Base-by-base conservation (phyloP, 768 basidiomycete genomes). In the Leccinum disarticulatum region DNA sequence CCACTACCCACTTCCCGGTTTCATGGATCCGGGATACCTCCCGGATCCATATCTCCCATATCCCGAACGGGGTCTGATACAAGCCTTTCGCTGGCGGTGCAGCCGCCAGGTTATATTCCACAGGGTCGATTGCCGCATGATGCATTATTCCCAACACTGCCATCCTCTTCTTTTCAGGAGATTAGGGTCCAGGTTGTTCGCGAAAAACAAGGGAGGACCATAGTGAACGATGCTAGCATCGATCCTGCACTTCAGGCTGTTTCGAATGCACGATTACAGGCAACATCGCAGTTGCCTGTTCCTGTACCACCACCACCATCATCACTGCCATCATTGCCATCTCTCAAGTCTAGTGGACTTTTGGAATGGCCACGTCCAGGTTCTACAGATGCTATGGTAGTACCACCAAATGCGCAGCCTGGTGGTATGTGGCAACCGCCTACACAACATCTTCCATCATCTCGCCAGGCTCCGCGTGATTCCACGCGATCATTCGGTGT, bases 321-420 rank as follows among this genome's bases (percentile, higher is more conserved):
- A 15, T 58, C 61, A n/a, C 81, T 76, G 63, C 51, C 51, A 52
- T 83, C 86, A 19, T 73, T 91, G 59, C 89, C 89, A 33, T 90
- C 89, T 38, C 75, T 91, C 56, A 90, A 90, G 73, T 83, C 85
- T 33, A 88, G 87, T 63, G 89, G 89, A 22, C 77, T 91, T 49
- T 76, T 91, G 43, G 87, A 89, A 64, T 73, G 74, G 74, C 68
- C 68, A n/a, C 70, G 52, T 77, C 80, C 58, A 81, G 83, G 83
- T 59, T 73, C 78, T 52, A 60, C 73, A 59, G 73, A 72, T 62
- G 63, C 59, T 19, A 56, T 55, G 31, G 54, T 56, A 17, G 54
- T 57, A 46, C 33, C 66, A 11, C 27, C 72, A 10, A 19, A 52
- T 17, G 30, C 60, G 25, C 65, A 62, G 31, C 5, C 65, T 10